A percentile compares a stretch with the other conserved stretches of the same genome.
These are phyloP conservation scores for Boletus sp. DNA, from an alignment of 768 basidiomycete species.

Conservation along the genomic window DNA sequence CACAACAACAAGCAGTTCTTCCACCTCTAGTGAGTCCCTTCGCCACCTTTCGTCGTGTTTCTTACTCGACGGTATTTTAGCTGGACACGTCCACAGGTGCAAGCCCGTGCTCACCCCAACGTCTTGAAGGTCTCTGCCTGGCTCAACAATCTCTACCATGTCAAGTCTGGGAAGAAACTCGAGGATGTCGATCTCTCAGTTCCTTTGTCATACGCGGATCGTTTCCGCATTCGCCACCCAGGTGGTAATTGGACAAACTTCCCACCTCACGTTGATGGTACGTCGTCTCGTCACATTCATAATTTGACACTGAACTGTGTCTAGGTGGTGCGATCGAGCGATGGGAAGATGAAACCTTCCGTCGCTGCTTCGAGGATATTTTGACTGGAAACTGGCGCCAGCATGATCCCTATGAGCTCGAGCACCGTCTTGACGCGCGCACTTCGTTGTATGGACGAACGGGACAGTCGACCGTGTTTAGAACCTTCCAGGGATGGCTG, in stretches of 20 bases:
- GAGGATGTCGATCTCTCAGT: conserved; percentile 58
- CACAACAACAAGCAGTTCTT: conserved; percentile 67
- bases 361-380: conserved; percentile 59
- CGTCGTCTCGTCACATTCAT: conserved; percentile 24
- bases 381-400: conserved; percentile 57
- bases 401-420: conserved; percentile 66
- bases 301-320: neutral
- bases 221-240: conserved; percentile 70
- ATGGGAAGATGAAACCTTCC: conserved; percentile 61
- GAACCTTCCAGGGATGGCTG: conserved; percentile 78
- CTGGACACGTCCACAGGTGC: conserved; percentile 56
- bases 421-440: conserved; percentile 55
- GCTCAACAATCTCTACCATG: conserved; percentile 64
- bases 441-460: conserved; percentile 61
- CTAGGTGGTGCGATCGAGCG: conserved; percentile 71
- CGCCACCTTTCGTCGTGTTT: neutral
- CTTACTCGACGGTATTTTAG: conserved; percentile 19
- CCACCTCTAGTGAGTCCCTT: conserved; percentile 55
- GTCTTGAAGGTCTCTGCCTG: conserved; percentile 53
- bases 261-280: conserved; percentile 52
- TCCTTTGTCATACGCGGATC: conserved; percentile 68
- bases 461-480: conserved; percentile 51
- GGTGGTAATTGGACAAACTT: conserved; percentile 54
- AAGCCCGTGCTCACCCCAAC: conserved; percentile 66
- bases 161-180: conserved; percentile 33